A percentile compares a stretch with the other conserved stretches of the same genome.
phyloP scores from a whole-genome alignment of 2,329 filamentous ascomycete species.

The Podosphaera fusca region DNA sequence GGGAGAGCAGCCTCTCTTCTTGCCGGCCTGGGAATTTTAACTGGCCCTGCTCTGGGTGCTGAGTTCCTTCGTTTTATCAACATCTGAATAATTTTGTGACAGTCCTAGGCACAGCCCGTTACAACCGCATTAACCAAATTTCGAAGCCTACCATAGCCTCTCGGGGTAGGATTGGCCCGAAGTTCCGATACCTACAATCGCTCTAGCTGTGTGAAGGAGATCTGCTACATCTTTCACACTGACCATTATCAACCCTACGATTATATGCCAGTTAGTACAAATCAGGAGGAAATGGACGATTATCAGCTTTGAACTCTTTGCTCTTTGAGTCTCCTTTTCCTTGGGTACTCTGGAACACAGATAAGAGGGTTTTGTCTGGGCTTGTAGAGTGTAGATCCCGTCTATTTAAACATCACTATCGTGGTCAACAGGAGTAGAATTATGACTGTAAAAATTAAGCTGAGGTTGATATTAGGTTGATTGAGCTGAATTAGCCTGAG shows the following conservation, averaged over 20 bases:
- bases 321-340: not conserved
- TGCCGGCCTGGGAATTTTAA: too few species aligned
- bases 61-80: too few species aligned
- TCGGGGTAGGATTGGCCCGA: not conserved
- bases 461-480: not conserved
- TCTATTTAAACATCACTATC: too few species aligned
- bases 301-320: not conserved
- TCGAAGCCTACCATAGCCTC: not conserved
- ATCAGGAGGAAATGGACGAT: not conserved
- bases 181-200: not conserved
- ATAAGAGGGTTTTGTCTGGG: not conserved
- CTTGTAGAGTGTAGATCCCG: not conserved
- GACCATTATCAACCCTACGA: not conserved
- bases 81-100: too few species aligned
- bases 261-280: not conserved
- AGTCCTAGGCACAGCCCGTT: too few species aligned
- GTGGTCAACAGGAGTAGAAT: not conserved
- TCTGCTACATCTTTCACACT: not conserved
- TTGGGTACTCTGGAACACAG: not conserved
- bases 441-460: not conserved
- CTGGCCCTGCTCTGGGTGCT: too few species aligned
- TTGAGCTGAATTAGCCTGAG: too few species aligned
- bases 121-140: not conserved
- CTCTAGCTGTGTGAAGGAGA: not conserved
- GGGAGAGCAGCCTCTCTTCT: too few species aligned